Evolutionary conservation across 2,329 filamentous ascomycete genomes (phyloP), one percentile per base, ranked within the genome.

Genomic region (Aureobasidium sp.): DNA sequence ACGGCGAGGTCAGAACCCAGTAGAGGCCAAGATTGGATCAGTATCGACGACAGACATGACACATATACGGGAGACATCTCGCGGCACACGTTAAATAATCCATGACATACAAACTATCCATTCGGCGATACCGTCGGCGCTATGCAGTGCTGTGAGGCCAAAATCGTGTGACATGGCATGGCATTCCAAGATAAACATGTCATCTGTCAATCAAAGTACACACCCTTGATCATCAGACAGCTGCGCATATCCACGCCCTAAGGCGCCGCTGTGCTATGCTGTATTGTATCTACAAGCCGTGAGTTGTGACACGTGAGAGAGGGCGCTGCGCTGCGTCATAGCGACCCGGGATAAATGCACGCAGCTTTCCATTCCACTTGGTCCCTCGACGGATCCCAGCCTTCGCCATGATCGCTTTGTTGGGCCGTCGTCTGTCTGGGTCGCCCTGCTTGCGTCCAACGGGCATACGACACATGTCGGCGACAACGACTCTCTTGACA

Each of bases 1-100:
- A 96, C 69, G 70, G 75, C 42, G 76, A 80, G 62, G 80, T 94
- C 57, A 82, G 61, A 63, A 93, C 80, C 6, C 85, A 91, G 77
- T 91, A 63, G 56, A 39, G 21, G 11, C 4, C 14, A 10, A 29
- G 27, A 35, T n/a, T n/a, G n/a, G n/a, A n/a, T n/a, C n/a, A n/a
- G n/a, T n/a, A 27, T 48, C 30, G 44, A 49, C 45, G 17, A 38
- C 22, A 16, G 25, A 29, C 17, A 50, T 39, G 45, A 39, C 35
- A 38, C 30, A 50, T 4, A 50, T 39, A 49, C 30, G 45, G 30
- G 45, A 49, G 45, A 34, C 21, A 39, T 38, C 34, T 14, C 32
- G 37, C 38, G 10, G 22, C 19, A 35, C 24, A 48, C 32, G 10
- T 25, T 48, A 17, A 25, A 37, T 27, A 17, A 48, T 16, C 12